phyloP scores from a whole-genome alignment of 2,329 filamentous ascomycete genomes.

The Epichloe sibirici region DNA sequence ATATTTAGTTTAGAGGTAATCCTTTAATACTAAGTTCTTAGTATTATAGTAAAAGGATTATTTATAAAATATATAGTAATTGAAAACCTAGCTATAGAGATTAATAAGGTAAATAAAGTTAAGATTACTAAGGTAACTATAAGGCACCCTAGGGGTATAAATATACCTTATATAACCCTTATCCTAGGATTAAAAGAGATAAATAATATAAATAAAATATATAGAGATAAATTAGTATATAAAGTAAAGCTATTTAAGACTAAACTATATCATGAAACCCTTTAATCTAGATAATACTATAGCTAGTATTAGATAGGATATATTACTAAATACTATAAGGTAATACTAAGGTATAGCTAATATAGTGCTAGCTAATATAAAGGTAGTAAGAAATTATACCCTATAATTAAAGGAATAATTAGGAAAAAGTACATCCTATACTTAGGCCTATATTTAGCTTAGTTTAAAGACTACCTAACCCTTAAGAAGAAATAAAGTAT shows the following conservation, averaged over 20 bases:
- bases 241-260: not conserved
- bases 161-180: too few species aligned
- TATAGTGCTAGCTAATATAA: not conserved
- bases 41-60: not conserved
- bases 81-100: not conserved
- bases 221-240: not conserved
- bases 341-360: not conserved
- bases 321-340: not conserved
- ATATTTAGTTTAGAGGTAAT: not conserved
- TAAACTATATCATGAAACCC: not conserved
- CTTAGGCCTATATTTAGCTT: too few species aligned
- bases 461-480: too few species aligned
- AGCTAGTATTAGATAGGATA: not conserved
- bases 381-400: too few species aligned
- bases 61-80: not conserved
- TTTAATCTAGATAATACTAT: not conserved
- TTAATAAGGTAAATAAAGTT: not conserved
- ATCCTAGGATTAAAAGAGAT: not conserved
- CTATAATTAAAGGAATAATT: too few species aligned
- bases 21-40: not conserved
- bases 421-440: too few species aligned
- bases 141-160: too few species aligned
- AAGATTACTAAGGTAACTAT: not conserved
- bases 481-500: accelerated
- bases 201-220: not conserved